Base-by-base conservation (phyloP, 345 rosid species). In the Salix caprea region DNA sequence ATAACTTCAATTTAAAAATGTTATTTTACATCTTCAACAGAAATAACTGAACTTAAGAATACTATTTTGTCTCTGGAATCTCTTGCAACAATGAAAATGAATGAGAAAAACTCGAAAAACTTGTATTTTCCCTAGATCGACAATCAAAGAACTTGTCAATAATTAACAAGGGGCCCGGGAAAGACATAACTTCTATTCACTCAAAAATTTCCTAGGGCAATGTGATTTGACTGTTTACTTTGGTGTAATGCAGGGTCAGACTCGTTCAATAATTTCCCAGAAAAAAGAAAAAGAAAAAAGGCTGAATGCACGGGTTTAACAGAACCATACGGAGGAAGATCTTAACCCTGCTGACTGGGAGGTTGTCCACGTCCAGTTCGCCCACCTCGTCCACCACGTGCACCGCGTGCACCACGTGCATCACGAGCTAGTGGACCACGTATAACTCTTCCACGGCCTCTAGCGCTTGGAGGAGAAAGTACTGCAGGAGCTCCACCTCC, bases 341-440 rank as follows among this genome's bases (percentile, higher is more conserved):
- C 62, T 60, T 21, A 65, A 84, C 84, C 85, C 34, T 88, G 87
- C 26, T 83, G 86, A 76, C 85, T 81, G 3, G 94, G 73, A 50
- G 74, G 24, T 74, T 69, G 91, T 36, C 87, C 93, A 36, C 90
- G 91, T 18, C 79, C 79, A 70, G 0, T 34, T 34, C 37, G 37
- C 37, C 37, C 37, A 5, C 37, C 4, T 34, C 36, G 36, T 5
- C 36, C 32, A 30, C 76, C 39, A 26, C 94, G 86, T 10, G 85
- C 91, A 62, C 80, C 77, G 26, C 91, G 86, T 5, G 78, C 81
- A 10, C 78, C 74, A 23, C 91, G 86, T 7, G 80, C 81, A 19
- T 75, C 74, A 69, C 91, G 87, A 5, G 40, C 74, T 62, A 46
- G 79, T 13, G 91, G 87, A 23, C 84, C 95, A 40, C 92, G 95